phyloP scores from a whole-genome alignment of 1,139 yeast species.

The Yamadazyma blattariae region DNA sequence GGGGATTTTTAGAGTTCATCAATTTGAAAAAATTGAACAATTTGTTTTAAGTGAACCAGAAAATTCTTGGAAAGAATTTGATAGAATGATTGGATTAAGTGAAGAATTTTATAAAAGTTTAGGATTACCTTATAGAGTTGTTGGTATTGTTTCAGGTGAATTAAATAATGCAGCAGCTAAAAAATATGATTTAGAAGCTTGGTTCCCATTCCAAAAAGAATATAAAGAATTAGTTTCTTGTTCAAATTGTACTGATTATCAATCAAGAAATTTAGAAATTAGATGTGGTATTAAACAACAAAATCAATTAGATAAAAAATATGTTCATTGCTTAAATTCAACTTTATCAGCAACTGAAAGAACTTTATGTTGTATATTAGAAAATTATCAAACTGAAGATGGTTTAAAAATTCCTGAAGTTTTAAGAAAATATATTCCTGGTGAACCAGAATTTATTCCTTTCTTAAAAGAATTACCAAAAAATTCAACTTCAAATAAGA shows the following conservation, averaged over 20 bases:
- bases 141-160: constrained; percentile 97
- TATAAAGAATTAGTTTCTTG: constrained; percentile 98
- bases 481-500: constrained; percentile 84
- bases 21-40: constrained; percentile 97
- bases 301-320: constrained; percentile 94
- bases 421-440: constrained; percentile 92
- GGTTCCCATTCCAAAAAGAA: constrained; percentile 99
- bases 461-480: constrained; percentile 88
- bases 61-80: constrained; percentile 96
- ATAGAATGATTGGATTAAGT: constrained; percentile 84
- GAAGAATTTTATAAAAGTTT: constrained; percentile 93
- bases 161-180: constrained; percentile 98
- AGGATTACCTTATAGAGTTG: constrained; percentile 93
- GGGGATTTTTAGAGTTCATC: constrained; percentile 99
- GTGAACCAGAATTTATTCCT: constrained; percentile 96
- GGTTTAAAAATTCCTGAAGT: constrained; percentile 94
- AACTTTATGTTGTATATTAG: constrained; percentile 94
- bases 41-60: constrained; percentile 95
- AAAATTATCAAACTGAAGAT: constrained; percentile 96
- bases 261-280: constrained; percentile 95
- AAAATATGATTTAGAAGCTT: constrained; percentile 97
- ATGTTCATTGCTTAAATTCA: constrained; percentile 97
- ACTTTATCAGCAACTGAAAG: constrained; percentile 98
- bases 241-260: constrained; percentile 99
- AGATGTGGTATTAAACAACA: constrained; percentile 98